Conservation (phyloP, 169 alveolate species). For the Plasmodium sp. region DNA sequence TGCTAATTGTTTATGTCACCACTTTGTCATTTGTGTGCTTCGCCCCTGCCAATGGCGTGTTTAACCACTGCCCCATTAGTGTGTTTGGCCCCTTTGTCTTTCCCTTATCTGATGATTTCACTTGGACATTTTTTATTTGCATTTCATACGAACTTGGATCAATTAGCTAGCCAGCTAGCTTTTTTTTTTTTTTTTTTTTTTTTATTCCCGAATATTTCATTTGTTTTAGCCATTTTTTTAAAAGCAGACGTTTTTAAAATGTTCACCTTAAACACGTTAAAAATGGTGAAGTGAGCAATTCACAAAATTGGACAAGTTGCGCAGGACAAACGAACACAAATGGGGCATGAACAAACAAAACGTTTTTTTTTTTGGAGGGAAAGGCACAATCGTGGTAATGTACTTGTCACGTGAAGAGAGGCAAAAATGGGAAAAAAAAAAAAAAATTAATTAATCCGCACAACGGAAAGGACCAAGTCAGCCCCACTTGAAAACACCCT, state of each 20-base stretch:
- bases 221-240: not conserved
- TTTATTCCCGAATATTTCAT: not conserved
- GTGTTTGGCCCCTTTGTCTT: not conserved
- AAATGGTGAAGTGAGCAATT: not conserved
- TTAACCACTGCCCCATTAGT: not conserved
- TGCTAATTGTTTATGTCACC: not conserved
- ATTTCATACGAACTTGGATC: not conserved
- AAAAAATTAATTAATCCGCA: not conserved
- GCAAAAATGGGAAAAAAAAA: not conserved
- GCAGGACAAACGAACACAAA: not conserved
- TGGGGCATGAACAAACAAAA: not conserved
- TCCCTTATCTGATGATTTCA: not conserved
- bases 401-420: not conserved
- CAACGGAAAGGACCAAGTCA: slow-evolving; percentile 11
- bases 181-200: not conserved
- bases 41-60: not conserved
- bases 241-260: not conserved
- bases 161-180: not conserved
- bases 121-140: not conserved
- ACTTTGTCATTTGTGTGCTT: not conserved
- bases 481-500: slow-evolving; percentile 85
- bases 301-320: not conserved
- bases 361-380: not conserved
- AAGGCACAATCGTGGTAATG: not conserved
- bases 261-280: not conserved